Percentiles rank a stretch among this genome's conserved stretches.
Conservation (phyloP, 768 basidiomycete genomes). For the Boletus rufocinnamomeus region DNA sequence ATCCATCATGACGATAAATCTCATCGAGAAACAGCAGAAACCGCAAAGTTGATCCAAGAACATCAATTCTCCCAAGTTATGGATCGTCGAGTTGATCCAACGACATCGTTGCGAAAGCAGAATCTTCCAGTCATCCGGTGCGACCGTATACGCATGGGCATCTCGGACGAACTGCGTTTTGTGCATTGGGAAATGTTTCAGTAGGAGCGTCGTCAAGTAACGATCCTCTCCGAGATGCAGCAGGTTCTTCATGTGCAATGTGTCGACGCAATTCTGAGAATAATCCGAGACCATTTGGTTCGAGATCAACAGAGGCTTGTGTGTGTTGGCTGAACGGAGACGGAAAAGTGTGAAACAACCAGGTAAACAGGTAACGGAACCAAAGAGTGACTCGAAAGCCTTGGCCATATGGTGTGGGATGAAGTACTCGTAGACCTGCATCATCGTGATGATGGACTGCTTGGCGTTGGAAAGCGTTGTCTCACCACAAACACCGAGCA, state of each 20-base stretch:
- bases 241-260: conserved; percentile 98
- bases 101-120: conserved; percentile 94
- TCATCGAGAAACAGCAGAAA: conserved; percentile 99
- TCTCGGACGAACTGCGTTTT: conserved; percentile 97
- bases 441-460: conserved; percentile 95
- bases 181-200: conserved; percentile 92
- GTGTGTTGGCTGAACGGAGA: conserved; percentile 89
- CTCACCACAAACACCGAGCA: conserved; percentile 94
- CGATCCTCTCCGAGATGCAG: conserved; percentile 99
- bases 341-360: conserved; percentile 99
- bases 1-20: conserved; percentile 97
- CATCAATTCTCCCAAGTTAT: conserved; percentile 92
- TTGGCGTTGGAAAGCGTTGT: conserved; percentile 91
- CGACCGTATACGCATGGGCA: conserved; percentile 92
- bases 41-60: conserved; percentile 91
- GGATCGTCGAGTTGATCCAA: conserved; percentile 99
- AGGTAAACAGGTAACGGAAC: conserved; percentile 96
- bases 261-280: conserved; percentile 94
- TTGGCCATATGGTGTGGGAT: conserved; percentile 99
- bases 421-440: conserved; percentile 99
- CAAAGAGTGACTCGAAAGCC: conserved; percentile 95
- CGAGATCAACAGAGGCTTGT: conserved; percentile 92
- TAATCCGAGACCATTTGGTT: conserved; percentile 92
- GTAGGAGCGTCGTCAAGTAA: conserved; percentile 91
- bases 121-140: conserved; percentile 94